Evolutionary conservation across 345 rosid species (phyloP).

Genomic region (Iberis pinnata): DNA sequence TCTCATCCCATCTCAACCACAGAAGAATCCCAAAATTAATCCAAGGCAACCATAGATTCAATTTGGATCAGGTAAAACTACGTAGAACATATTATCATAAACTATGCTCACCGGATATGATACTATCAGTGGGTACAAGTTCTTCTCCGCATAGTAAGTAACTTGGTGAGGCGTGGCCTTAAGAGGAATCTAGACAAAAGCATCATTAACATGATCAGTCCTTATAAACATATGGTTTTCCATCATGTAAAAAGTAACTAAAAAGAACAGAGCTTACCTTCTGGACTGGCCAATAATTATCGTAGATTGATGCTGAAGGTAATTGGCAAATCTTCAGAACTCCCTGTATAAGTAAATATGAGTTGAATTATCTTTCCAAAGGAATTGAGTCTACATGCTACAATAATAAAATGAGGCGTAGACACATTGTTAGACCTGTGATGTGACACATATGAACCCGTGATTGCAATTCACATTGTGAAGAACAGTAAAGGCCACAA

Average conservation of each 20-base stretch:
- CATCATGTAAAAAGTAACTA: neutral
- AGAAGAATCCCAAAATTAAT: constrained; percentile 5
- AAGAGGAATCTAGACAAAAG: constrained; percentile 61
- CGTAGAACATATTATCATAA: constrained; percentile 17
- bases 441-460: constrained; percentile 90
- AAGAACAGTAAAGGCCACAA: constrained; percentile 93
- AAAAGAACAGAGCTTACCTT: constrained; percentile 41
- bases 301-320: constrained; percentile 73
- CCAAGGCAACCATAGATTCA: constrained; percentile 13
- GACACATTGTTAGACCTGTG: constrained; percentile 49
- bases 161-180: constrained; percentile 99
- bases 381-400: constrained; percentile 18
- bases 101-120: constrained; percentile 68
- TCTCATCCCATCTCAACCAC: neutral
- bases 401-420: constrained; percentile 7
- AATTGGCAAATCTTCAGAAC: constrained; percentile 87
- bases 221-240: constrained; percentile 2
- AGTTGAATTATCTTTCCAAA: constrained; percentile 7
- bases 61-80: neutral
- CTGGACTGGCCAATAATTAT: constrained; percentile 96
- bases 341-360: constrained; percentile 47
- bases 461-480: constrained; percentile 95
- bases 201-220: constrained; percentile 17
- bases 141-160: constrained; percentile 82
- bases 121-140: constrained; percentile 79